Conservation (phyloP, 306 rosid species). For the Glycine tomentella region DNA sequence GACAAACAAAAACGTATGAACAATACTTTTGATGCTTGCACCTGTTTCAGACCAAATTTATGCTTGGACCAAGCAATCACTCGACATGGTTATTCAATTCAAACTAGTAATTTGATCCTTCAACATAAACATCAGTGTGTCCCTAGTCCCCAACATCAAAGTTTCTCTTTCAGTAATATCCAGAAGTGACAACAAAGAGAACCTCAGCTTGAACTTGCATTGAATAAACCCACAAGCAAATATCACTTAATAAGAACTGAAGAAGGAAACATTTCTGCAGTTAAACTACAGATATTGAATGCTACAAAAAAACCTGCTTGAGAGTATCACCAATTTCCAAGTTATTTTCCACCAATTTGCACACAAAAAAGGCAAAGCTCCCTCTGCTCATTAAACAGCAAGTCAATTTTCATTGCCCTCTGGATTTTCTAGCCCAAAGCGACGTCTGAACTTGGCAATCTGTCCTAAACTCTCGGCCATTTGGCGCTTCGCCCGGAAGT, state of each 20-base stretch:
- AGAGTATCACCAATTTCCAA: neutral
- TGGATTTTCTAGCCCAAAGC: constrained; percentile 58
- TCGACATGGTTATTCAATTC: neutral
- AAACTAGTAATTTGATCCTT: neutral
- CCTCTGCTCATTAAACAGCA: neutral
- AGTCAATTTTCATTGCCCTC: constrained; percentile 54
- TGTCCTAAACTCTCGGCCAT: constrained; percentile 87
- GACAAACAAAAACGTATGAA: neutral
- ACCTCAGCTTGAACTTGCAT: constrained; percentile 24
- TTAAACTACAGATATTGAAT: constrained; percentile 10
- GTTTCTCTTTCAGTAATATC: no score
- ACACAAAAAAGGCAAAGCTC: constrained; percentile 40
- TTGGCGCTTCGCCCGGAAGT: constrained; percentile 85
- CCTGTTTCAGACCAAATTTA: neutral
- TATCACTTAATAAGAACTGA: constrained; percentile 1
- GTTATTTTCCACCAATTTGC: constrained; percentile 15
- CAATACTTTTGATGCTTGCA: neutral
- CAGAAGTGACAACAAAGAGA: neutral
- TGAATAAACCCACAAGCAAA: neutral
- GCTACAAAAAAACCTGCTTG: constrained; percentile 22
- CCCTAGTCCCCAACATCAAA: no score
- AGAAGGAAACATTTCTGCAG: constrained; percentile 25
- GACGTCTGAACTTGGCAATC: constrained; percentile 89
- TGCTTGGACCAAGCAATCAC: neutral
- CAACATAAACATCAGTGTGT: no score